phyloP scores from a whole-genome alignment of 768 basidiomycete genomes.

The Peribolospora baueri region DNA sequence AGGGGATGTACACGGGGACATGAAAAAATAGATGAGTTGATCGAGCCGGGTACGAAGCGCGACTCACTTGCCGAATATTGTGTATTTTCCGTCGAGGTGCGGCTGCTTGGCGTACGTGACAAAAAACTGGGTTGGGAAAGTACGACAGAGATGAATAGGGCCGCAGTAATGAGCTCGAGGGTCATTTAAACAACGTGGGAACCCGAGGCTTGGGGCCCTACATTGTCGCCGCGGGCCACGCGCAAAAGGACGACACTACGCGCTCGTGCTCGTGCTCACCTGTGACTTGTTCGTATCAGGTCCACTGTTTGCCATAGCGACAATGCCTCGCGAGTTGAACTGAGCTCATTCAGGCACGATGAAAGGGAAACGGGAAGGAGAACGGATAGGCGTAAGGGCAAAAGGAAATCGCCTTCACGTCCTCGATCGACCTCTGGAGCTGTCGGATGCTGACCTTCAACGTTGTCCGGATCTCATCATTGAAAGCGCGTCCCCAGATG shows the following conservation, averaged over 20 bases:
- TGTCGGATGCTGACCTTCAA: slow-evolving; percentile 39
- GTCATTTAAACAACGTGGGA: no score
- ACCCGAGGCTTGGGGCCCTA: no score
- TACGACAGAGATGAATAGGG: no score
- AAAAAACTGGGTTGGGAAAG: slow-evolving; percentile 36
- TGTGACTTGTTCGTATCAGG: slow-evolving; percentile 64
- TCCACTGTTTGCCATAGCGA: slow-evolving; percentile 96
- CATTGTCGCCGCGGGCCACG: no score
- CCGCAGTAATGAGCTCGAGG: no score
- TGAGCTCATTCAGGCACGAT: slow-evolving; percentile 16
- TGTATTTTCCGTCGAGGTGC: slow-evolving; percentile 73
- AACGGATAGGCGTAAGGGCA: background rate
- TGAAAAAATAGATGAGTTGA: background rate
- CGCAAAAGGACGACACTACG: background rate
- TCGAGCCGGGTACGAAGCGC: background rate
- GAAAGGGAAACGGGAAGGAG: background rate
- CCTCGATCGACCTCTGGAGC: background rate
- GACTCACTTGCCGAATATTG: slow-evolving; percentile 58
- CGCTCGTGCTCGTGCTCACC: slow-evolving; percentile 7
- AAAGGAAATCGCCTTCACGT: background rate
- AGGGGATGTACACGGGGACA: slow-evolving; percentile 1
- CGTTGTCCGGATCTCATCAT: slow-evolving; percentile 79
- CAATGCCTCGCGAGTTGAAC: slow-evolving; percentile 85
- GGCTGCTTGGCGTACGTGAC: slow-evolving; percentile 76
- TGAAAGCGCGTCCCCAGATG: slow-evolving; percentile 78